Base-by-base conservation (phyloP, 148 eudicot species). In the Silene latifolia region DNA sequence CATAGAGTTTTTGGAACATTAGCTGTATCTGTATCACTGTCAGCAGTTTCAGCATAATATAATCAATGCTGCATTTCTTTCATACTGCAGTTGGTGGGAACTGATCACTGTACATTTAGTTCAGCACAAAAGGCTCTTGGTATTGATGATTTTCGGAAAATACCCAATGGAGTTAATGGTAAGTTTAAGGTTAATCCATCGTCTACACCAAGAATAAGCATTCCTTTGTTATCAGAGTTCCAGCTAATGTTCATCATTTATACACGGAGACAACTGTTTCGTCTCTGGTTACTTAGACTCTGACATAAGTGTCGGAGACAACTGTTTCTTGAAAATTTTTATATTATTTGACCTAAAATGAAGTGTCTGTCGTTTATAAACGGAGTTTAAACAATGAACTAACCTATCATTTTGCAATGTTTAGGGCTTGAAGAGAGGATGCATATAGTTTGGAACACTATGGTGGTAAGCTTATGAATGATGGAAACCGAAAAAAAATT, bases 141-240 rank as follows among this genome's bases (percentile, higher is more conserved):
- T 61, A 82, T 85, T 76, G 89, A 89, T 47, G 99, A 96, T 82
- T 96, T 96, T 71, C 89, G 99, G 29, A 96, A 88, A 83, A 92
- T 96, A 48, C 99, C 98, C 29, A 96, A 96, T 82, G 99, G 99
- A 44, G 97, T 96, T 68, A 96, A 96, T 59, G 99, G 99, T 92
- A 85, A 74, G 74, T 53, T 53, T 21, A 69, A 4, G 35, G 35
- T 32, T 32, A 32, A 32, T 32, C 5, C 35, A 32, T 32, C 35
- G 3, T 32, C 35, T 32, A 32, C 35, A 2, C 35, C 35, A 32
- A 32, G 35, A 32, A 32, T 32, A 32, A 4, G 35, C 35, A 32
- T 32, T 32, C 35, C 35, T 32, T 32, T 32, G 35, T 32, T 32
- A 32, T 32, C 35, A 32, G 35, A 32, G 35, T 32, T 2, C 3